Base-by-base conservation (phyloP, 1,284 basidiomycete genomes). In the Melanopsichium pennsylvanicum region DNA sequence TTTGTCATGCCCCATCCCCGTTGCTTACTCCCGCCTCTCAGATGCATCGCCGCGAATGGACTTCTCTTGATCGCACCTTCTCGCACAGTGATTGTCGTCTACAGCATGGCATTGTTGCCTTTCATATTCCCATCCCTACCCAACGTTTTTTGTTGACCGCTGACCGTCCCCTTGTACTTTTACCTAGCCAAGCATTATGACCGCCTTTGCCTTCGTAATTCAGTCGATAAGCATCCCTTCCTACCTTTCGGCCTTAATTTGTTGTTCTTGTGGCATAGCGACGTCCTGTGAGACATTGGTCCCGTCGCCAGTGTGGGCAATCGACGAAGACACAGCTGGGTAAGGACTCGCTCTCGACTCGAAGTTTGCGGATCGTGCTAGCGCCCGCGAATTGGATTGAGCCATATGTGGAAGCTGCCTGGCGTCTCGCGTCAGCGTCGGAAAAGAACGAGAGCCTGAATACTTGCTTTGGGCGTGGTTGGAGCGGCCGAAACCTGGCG, bases 201-300 rank as follows among this genome's bases (percentile, higher is more conserved):
- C 33, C n/a, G 32, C 35, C 18, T 25, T 16, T 5, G 13, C 19
- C 26, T 23, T 16, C 15, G 33, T 16, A 34, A 16, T 13, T 21
- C 26, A 34, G 42, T 58, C 46, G 36, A 35, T 29, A 43, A 39
- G 42, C 36, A 45, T 58, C 47, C 41, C 35, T 21, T 47, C 31
- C 12, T 23, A 15, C 21, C 18, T 21, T 40, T 18, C 16, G 15
- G 32, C 39, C 18, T 41, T 29, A 26, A 26, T 10, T 5, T 29
- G 23, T 9, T 19, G 27, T 40, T 42, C 33, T 12, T 44, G 36
- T 16, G 29, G 12, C 36, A 39, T 52, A 9, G 50, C n/a, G 7
- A 33, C 18, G 16, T 29, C 32, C 7, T 54, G 37, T 13, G 40
- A 15, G 27, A 7, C 40, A 4, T 13, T 4, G 22, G n/a, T 19